Conservation (phyloP, 108 stramenopile genomes). For the Cyclotella distinguenda region DNA sequence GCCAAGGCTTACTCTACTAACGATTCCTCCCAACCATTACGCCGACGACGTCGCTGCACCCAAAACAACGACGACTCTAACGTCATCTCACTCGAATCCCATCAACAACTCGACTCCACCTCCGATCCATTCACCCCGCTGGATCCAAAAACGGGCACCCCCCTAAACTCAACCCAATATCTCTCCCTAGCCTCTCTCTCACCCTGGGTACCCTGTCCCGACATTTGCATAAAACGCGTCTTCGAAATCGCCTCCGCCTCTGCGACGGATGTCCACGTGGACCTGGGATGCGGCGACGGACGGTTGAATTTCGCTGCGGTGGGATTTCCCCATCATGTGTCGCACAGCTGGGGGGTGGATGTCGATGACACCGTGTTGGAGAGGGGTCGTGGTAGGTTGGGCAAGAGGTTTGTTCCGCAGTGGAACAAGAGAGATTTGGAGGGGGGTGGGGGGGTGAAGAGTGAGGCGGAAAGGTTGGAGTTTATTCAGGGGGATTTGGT, state of each 20-base stretch:
- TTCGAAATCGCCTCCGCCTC: conserved; percentile 67
- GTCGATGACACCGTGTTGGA: conserved; percentile 73
- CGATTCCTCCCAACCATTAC: no score
- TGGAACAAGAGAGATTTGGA: conserved; percentile 32
- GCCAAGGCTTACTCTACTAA: no score
- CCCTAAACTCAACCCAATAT: conserved; percentile 58
- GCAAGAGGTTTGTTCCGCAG: conserved; percentile 33
- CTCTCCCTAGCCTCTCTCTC: conserved; percentile 64
- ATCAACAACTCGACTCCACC: background rate
- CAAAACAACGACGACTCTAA: no score
- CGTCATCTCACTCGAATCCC: no score
- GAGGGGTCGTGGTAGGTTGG: conserved; percentile 19
- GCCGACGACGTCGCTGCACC: no score
- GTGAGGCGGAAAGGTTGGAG: conserved; percentile 53
- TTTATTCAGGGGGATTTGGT: conserved; percentile 74
- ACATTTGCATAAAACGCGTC: conserved; percentile 63
- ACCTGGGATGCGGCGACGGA: conserved; percentile 87
- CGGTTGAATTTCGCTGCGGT: conserved; percentile 78
- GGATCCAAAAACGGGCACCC: background rate
- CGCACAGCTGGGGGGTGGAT: conserved; percentile 67
- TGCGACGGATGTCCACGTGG: conserved; percentile 64
- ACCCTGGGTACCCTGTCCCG: conserved; percentile 85
- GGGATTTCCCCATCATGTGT: conserved; percentile 48
- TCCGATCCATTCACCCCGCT: conserved; percentile 6
- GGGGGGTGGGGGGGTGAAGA: conserved; percentile 44